Conservation (phyloP, 805 yeast genomes). For the Cyberlindnera suaveolens region DNA sequence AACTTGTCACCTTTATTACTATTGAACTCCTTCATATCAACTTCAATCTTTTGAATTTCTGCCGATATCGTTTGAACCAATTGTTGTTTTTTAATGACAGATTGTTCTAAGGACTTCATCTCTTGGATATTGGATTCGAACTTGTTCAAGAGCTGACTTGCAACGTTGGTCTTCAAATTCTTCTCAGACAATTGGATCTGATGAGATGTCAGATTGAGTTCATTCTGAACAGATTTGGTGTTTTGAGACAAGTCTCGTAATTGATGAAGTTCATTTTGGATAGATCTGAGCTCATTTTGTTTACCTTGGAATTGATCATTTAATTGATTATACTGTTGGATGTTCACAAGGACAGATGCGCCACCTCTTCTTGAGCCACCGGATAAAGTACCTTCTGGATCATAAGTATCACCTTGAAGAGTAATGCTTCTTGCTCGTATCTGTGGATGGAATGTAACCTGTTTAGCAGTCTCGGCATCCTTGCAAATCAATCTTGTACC, state of each 20-base stretch:
- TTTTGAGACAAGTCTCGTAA: slow-evolving; percentile 39
- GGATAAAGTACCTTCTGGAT: slow-evolving; percentile 91
- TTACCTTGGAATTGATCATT: slow-evolving; percentile 33
- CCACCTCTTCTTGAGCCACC: slow-evolving; percentile 81
- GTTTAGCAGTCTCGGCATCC: slow-evolving; percentile 83
- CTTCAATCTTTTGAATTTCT: slow-evolving; percentile 52
- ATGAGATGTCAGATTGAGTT: slow-evolving; percentile 50
- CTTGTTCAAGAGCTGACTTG: slow-evolving; percentile 48
- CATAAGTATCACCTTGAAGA: slow-evolving; percentile 87
- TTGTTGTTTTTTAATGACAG: slow-evolving; percentile 31
- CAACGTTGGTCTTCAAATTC: slow-evolving; percentile 48
- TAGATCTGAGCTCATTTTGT: slow-evolving; percentile 35
- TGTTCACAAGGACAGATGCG: slow-evolving; percentile 52
- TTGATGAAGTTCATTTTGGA: slow-evolving; percentile 35
- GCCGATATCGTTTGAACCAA: slow-evolving; percentile 26
- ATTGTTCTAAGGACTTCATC: slow-evolving; percentile 34
- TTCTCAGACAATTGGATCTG: slow-evolving; percentile 50
- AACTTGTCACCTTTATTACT: slow-evolving; percentile 77
- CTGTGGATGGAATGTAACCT: slow-evolving; percentile 79
- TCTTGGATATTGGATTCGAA: slow-evolving; percentile 41
- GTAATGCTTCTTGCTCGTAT: slow-evolving; percentile 82
- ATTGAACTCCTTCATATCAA: slow-evolving; percentile 77
- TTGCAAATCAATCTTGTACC: slow-evolving; percentile 85
- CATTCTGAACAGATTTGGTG: slow-evolving; percentile 53
- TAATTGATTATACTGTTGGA: slow-evolving; percentile 57